Conservation (phyloP, 2,329 filamentous ascomycete species). For the Blastomyces gilchristii region DNA sequence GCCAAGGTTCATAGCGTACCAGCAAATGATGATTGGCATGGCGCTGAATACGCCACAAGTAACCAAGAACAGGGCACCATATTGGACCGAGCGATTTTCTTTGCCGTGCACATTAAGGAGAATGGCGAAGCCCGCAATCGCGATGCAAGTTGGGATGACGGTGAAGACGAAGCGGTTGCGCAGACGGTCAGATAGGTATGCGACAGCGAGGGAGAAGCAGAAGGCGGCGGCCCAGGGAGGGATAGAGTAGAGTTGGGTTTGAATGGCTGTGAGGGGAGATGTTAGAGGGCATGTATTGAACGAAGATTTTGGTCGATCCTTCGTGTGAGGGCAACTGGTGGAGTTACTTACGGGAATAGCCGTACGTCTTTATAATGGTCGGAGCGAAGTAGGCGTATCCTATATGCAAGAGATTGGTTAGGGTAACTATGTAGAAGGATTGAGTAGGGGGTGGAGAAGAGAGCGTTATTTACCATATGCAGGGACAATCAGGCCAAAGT, state of each 20-base stretch:
- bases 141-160: conserved; percentile 55
- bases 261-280: conserved; percentile 30
- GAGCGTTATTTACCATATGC: conserved; percentile 46
- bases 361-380: conserved; percentile 57
- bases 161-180: conserved; percentile 67
- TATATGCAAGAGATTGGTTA: conserved; percentile 12
- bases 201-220: conserved; percentile 64
- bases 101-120: conserved; percentile 58
- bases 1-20: conserved; percentile 71
- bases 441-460: neutral
- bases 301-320: neutral
- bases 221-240: conserved; percentile 63
- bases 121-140: conserved; percentile 65
- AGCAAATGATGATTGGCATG: conserved; percentile 81
- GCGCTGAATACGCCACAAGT: conserved; percentile 71
- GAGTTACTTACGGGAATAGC: conserved; percentile 42
- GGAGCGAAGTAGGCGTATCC: conserved; percentile 67
- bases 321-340: neutral
- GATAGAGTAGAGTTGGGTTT: conserved; percentile 43
- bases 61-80: conserved; percentile 71
- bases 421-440: no score
- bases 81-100: conserved; percentile 53
- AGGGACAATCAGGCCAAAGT: conserved; percentile 67
- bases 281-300: neutral
- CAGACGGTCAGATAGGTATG: conserved; percentile 58